phyloP scores from a whole-genome alignment of 2,329 filamentous ascomycete species.

The Sphaerulina musiva region DNA sequence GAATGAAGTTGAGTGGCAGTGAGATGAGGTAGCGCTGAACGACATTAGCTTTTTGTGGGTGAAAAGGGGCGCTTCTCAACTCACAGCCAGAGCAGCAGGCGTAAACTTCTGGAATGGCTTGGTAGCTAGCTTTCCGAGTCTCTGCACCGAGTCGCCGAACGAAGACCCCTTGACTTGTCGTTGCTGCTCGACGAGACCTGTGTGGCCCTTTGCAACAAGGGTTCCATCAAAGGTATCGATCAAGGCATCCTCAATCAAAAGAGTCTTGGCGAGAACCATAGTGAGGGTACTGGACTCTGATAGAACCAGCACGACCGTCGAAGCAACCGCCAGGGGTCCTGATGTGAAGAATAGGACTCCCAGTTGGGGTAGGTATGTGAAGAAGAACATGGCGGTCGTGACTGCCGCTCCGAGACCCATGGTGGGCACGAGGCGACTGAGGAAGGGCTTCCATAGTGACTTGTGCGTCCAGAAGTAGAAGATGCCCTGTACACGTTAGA shows the following conservation, averaged over 20 bases:
- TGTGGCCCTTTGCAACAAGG: constrained; percentile 50
- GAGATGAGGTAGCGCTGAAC: constrained; percentile 66
- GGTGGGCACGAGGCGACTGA: constrained; percentile 53
- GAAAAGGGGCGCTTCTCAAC: not conserved
- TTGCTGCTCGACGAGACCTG: constrained; percentile 63
- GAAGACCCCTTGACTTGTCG: constrained; percentile 58
- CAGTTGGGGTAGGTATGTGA: constrained; percentile 80
- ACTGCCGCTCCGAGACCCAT: constrained; percentile 65
- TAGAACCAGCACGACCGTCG: constrained; percentile 60
- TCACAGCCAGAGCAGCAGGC: constrained; percentile 53
- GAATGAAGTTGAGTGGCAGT: constrained; percentile 87
- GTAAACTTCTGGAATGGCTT: constrained; percentile 51
- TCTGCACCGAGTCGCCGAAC: constrained; percentile 47
- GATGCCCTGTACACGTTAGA: constrained; percentile 45
- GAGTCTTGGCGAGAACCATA: constrained; percentile 56
- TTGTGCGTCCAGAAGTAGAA: constrained; percentile 54
- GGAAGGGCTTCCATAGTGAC: constrained; percentile 54
- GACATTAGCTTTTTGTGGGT: not conserved
- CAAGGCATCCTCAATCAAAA: constrained; percentile 73
- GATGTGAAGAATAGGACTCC: constrained; percentile 77
- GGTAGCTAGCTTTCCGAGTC: constrained; percentile 52
- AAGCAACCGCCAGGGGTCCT: constrained; percentile 70
- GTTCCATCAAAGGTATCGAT: constrained; percentile 82
- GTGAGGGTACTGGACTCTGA: constrained; percentile 47
- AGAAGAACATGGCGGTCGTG: constrained; percentile 71